phyloP scores from a whole-genome alignment of 306 rosid genomes.

The Rubus parviflorus region DNA sequence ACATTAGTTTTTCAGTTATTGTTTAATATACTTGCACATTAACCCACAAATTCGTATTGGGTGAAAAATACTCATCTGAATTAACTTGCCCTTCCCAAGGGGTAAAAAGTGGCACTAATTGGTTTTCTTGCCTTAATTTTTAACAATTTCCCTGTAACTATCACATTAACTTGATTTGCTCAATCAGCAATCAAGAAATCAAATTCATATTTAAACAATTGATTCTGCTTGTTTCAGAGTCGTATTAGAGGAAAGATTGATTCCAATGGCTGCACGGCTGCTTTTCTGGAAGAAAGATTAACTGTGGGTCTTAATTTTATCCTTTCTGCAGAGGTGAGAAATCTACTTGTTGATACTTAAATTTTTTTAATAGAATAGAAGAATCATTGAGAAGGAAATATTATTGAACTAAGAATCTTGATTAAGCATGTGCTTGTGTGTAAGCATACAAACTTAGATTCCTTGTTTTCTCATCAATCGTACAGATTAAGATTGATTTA shows the following conservation, averaged over 20 bases:
- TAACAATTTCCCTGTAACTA: no score
- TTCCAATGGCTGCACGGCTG: conserved; percentile 63
- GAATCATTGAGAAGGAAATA: not conserved
- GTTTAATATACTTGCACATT: not conserved
- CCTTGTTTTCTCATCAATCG: no score
- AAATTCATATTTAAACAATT: not conserved
- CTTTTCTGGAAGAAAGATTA: conserved; percentile 82
- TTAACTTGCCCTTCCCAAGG: not conserved
- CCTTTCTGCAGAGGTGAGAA: conserved; percentile 63
- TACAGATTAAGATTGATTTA: not conserved
- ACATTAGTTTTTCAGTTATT: not conserved
- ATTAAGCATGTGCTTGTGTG: not conserved
- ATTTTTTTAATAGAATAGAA: not conserved
- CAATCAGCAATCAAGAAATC: not conserved
- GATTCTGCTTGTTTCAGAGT: conserved; percentile 38
- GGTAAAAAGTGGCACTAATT: not conserved
- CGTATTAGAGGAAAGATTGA: conserved; percentile 87
- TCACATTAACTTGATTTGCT: not conserved
- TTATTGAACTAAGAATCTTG: not conserved
- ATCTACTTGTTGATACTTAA: not conserved
- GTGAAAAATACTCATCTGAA: not conserved
- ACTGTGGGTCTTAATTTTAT: conserved; percentile 58
- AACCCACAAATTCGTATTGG: not conserved
- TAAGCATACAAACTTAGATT: not conserved
- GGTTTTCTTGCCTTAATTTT: not conserved